Conservation (phyloP, 1,284 basidiomycete genomes). For the Trametes sp. region DNA sequence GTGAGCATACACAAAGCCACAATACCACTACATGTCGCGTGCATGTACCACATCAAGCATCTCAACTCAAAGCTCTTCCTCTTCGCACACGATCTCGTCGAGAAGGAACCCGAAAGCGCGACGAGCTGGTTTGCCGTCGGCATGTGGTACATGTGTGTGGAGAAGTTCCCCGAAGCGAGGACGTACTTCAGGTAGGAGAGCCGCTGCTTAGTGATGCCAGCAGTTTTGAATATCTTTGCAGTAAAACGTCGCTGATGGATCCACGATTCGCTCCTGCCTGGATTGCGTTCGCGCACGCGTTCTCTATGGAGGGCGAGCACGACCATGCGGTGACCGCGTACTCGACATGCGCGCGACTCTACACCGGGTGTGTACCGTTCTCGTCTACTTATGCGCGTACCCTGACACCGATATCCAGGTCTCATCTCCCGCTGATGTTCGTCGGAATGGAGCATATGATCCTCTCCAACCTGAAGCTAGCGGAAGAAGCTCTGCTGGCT, state of each 20-base stretch:
- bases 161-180: conserved; percentile 88
- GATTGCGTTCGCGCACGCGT: conserved; percentile 98
- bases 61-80: conserved; percentile 94
- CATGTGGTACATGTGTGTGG: conserved; percentile 91
- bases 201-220: too few species aligned
- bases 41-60: conserved; percentile 95
- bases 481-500: conserved; percentile 88
- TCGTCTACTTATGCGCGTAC: background rate
- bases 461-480: conserved; percentile 83
- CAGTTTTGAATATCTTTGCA: conserved; percentile 39
- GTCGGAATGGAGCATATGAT: conserved; percentile 99
- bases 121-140: conserved; percentile 99
- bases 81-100: conserved; percentile 94
- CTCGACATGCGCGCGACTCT: conserved; percentile 94
- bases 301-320: conserved; percentile 96
- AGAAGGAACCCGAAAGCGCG: conserved; percentile 90
- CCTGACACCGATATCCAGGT: conserved; percentile 53
- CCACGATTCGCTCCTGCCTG: conserved; percentile 95
- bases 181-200: conserved; percentile 86
- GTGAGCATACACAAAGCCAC: conserved; percentile 86
- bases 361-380: conserved; percentile 77
- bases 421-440: conserved; percentile 93
- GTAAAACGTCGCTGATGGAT: conserved; percentile 97
- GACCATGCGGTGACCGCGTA: conserved; percentile 99
- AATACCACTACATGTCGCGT: conserved; percentile 94